Evolutionary conservation across 331 rosid species (phyloP), one percentile per base, ranked within the genome.

Genomic region (Pyracantha coccinea): DNA sequence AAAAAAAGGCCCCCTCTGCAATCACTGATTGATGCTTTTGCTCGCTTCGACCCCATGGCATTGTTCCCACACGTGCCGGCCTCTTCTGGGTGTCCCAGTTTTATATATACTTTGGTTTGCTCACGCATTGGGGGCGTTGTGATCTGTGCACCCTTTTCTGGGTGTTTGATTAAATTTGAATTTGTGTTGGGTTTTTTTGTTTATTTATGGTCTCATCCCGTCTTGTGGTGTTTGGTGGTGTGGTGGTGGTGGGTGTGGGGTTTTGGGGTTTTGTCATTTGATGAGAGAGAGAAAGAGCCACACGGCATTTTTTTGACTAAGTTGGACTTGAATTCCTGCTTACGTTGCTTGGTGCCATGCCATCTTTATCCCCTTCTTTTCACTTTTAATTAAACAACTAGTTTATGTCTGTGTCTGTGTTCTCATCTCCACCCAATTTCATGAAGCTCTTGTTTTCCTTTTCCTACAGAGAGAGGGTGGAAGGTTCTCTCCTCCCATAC

Each of bases 101-200:
- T 47, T 47, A 15, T 47, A 47, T 47, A 6, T 28, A 7, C n/a
- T 23, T 23, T 73, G 44, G 68, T 66, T 76, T 76, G 33, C 69
- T 28, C 32, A n/a, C 58, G 33, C 25, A 23, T 44, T 44, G 25
- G 66, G 70, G 73, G 53, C 78, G 77, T 90, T 86, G 82, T 73
- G 84, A 81, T 88, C 91, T 72, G 85, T 61, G 77, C 81, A 19
- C 44, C 79, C 87, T 78, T 72, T 79, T 83, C 33, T 69, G 69
- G 77, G 52, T 78, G 72, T 55, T 55, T 55, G 62, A 60, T 23
- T 20, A 66, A 66, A 47, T 64, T 77, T 72, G 67, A 62, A 73
- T 24, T 67, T 14, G 19, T 68, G 54, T 38, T 69, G 23, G 24
- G 21, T 14, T 4, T 38, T 12, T 5, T 50, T 80, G 64, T 21